Evolutionary conservation across 83 land plant genomes (phyloP).

Genomic region (Picea abies): DNA sequence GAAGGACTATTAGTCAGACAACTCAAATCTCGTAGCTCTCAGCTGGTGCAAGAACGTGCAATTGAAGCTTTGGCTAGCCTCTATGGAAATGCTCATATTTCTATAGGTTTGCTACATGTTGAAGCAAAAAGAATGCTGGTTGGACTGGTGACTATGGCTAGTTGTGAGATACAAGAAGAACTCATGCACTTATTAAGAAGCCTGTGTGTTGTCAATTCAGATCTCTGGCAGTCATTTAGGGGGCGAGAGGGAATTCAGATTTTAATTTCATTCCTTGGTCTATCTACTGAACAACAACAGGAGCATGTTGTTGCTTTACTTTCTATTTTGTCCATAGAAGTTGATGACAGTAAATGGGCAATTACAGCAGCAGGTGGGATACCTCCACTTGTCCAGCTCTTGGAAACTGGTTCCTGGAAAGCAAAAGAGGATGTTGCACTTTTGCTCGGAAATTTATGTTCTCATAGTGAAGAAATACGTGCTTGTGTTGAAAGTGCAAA

Average conservation of each 20-base stretch:
- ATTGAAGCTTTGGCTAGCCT: constrained; percentile 79
- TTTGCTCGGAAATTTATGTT: constrained; percentile 10
- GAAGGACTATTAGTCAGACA: constrained; percentile 62
- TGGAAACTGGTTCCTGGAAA: too few species aligned
- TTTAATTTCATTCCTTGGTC: constrained; percentile 76
- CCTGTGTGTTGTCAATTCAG: constrained; percentile 23
- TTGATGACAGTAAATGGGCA: constrained; percentile 87
- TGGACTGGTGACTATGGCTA: constrained; percentile 78
- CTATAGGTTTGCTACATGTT: constrained; percentile 44
- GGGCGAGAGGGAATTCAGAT: constrained; percentile 81
- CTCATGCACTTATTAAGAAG: constrained; percentile 49
- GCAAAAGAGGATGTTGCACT: neutral
- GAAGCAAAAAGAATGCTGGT: constrained; percentile 74
- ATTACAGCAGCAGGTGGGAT: constrained; percentile 93
- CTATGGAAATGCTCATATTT: constrained; percentile 16
- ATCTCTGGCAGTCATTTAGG: constrained; percentile 63
- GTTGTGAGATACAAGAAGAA: constrained; percentile 61
- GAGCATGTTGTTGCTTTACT: constrained; percentile 76
- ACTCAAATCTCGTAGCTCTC: constrained; percentile 44
- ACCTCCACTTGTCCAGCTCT: neutral
- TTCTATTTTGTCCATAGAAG: constrained; percentile 58
- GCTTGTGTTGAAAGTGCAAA: too few species aligned
- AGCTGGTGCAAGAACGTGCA: constrained; percentile 72
- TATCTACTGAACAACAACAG: constrained; percentile 82
- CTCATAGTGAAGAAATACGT: too few species aligned